Base-by-base conservation (phyloP, 106 monocot genomes). In the Cymbidium sinense region DNA sequence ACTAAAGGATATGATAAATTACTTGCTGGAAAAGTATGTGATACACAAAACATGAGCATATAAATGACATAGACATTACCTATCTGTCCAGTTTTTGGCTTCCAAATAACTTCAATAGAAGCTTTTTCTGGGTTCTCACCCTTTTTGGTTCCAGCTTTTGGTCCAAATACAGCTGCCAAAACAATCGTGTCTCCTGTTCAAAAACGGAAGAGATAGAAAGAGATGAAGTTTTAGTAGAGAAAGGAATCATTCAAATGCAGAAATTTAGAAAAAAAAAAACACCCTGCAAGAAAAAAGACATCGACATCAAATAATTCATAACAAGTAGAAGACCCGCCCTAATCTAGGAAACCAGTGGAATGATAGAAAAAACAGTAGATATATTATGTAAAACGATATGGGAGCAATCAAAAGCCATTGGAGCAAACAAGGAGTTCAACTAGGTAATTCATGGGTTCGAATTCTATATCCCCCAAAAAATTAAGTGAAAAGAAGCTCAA, bases 101-200 rank as follows among this genome's bases (percentile, higher is more conserved):
- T 99, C 98, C 94, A 99, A 73, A 99, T 73, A 50, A 99, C 95
- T 79, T 99, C 95, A 72, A 99, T 89, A 8, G 92, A 94, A 28
- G 95, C 92, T 70, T 92, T 90, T 90, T 99, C 98, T 61, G 98
- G 98, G 78, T 99, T 93, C 71, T 95, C 95, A 7, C 92, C 98
- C 83, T 95, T 99, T 76, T 82, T 94, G 7, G 92, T 92, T 78
- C 98, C 98, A 39, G 90, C 84, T 85, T 95, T 99, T 17, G 98
- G 98, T 33, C 98, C 98, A 87, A 89, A 99, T 70, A 99, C 94
- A 76, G 92, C 92, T 80, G 95, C 98, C 76, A 99, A 77, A n/a
- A 95, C 90, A 39, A 87, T 86, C 21, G 98, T 99, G 47, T 95
- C 83, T 73, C 96, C 96, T 96, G 70, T 25, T 52, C 4, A 61